Base-by-base conservation (phyloP, 805 yeast species). In the Wickerhamiella azymoides region DNA sequence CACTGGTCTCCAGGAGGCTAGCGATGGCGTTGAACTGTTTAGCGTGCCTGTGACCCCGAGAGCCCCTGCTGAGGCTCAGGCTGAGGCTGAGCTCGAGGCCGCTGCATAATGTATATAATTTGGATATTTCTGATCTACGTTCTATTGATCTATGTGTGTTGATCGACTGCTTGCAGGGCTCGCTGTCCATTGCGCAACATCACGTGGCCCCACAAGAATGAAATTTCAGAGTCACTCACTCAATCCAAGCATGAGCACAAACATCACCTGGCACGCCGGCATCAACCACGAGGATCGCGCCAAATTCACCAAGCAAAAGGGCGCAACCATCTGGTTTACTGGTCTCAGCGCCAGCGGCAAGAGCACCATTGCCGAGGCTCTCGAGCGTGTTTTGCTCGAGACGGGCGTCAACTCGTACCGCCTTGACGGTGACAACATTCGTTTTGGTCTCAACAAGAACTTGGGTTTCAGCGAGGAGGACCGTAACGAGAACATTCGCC, bases 291-390 rank as follows among this genome's bases (percentile, higher is more conserved):
- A 71, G 17, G 95, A 89, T 67, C 82, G 97, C 58, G 66, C 74
- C 40, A 65, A 62, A 25, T 66, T 83, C 47, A 76, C 84, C 50
- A 77, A 79, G 48, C 96, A 88, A 67, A 71, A 73, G 43, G 97
- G 97, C 40, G 80, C 82, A 47, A 89, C 97, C 18, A 70, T 89
- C 39, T 89, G 97, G 97, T 72, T 89, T 56, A 89, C 97, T 11
- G 97, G 97, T 5, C 71, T 89, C 51, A 82, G 94, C 53, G 97
- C 96, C 9, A 81, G 94, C 43, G 97, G 97, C 49, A 89, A 89
- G 64, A 77, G 86, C 57, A 89, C 96, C 41, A 81, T 89, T 59
- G 96, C 96, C 0, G 84, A 94, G 62, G 96, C 94, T 8, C 70
- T 89, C 45, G 97, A 89, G 65, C 92, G 84, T 66, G 69, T 75